Evolutionary conservation across 1,284 basidiomycete genomes (phyloP).

Genomic region (Malassezia psittaci): DNA sequence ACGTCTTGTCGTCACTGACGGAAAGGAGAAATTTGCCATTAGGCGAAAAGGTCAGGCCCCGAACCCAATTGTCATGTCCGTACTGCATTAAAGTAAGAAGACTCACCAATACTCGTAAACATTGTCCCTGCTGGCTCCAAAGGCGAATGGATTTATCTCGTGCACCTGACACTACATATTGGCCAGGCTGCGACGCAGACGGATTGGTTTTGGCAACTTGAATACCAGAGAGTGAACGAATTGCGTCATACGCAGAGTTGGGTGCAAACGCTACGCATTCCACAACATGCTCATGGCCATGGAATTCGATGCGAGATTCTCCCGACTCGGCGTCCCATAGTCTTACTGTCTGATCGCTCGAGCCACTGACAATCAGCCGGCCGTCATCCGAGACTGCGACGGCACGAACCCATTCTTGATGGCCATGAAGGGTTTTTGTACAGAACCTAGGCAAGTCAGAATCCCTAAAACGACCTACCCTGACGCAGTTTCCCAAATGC

Average conservation of each 20-base stretch:
- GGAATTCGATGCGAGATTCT: conserved; percentile 67
- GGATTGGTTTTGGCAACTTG: conserved; percentile 39
- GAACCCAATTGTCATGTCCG: conserved; percentile 44
- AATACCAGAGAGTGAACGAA: conserved; percentile 66
- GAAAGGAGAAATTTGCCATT: conserved; percentile 71
- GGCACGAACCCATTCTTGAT: conserved; percentile 64
- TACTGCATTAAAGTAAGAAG: background rate
- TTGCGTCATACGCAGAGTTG: conserved; percentile 60
- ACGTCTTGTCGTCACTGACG: conserved; percentile 79
- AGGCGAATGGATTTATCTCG: conserved; percentile 78
- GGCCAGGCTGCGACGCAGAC: conserved; percentile 49
- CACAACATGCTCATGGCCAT: conserved; percentile 78
- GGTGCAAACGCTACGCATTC: conserved; percentile 77
- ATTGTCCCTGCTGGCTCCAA: conserved; percentile 73
- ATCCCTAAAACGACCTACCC: conserved; percentile 54
- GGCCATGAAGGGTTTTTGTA: conserved; percentile 49
- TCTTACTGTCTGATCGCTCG: conserved; percentile 74
- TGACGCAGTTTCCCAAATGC: conserved; percentile 72
- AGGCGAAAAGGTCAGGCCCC: conserved; percentile 35
- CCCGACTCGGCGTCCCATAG: conserved; percentile 69
- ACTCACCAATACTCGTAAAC: conserved; percentile 55
- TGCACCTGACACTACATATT: conserved; percentile 68
- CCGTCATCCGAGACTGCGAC: conserved; percentile 66
- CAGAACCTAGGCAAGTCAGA: conserved; percentile 21
- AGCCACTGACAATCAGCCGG: conserved; percentile 63